phyloP scores from a whole-genome alignment of 108 stramenopile species.

The Epithemia pelagica region DNA sequence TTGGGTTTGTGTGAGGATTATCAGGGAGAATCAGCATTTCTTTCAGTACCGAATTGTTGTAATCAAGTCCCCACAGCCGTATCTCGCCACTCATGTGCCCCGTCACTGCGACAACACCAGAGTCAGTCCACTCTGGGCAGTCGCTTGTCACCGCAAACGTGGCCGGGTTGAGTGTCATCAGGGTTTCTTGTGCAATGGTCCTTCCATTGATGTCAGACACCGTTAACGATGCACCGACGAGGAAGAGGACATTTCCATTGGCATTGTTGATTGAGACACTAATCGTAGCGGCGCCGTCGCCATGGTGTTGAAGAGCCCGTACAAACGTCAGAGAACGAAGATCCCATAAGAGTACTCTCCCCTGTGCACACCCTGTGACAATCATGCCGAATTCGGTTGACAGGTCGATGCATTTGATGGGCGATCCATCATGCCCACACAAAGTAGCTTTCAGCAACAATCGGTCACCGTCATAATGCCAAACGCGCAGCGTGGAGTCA shows the following conservation, averaged over 20 bases:
- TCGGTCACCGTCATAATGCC: constrained; percentile 63
- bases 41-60: constrained; percentile 36
- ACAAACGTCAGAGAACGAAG: constrained; percentile 83
- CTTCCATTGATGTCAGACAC: constrained; percentile 92
- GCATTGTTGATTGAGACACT: constrained; percentile 82
- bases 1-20: constrained; percentile 62
- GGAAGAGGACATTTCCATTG: constrained; percentile 83
- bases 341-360: constrained; percentile 90
- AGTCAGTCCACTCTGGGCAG: constrained; percentile 90
- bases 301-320: constrained; percentile 52
- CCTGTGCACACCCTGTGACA: constrained; percentile 84
- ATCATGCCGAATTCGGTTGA: constrained; percentile 79
- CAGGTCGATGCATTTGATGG: constrained; percentile 81
- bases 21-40: constrained; percentile 59
- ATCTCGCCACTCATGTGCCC: constrained; percentile 94
- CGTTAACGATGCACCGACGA: constrained; percentile 68
- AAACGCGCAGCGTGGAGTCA: constrained; percentile 89
- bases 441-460: constrained; percentile 78
- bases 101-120: constrained; percentile 87
- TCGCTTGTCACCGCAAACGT: constrained; percentile 81
- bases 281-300: constrained; percentile 24
- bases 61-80: constrained; percentile 81
- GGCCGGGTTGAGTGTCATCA: constrained; percentile 39
- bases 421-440: constrained; percentile 85
- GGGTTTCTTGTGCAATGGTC: constrained; percentile 49